phyloP scores from a whole-genome alignment of 768 basidiomycete species.

The Trametes sanguinea region DNA sequence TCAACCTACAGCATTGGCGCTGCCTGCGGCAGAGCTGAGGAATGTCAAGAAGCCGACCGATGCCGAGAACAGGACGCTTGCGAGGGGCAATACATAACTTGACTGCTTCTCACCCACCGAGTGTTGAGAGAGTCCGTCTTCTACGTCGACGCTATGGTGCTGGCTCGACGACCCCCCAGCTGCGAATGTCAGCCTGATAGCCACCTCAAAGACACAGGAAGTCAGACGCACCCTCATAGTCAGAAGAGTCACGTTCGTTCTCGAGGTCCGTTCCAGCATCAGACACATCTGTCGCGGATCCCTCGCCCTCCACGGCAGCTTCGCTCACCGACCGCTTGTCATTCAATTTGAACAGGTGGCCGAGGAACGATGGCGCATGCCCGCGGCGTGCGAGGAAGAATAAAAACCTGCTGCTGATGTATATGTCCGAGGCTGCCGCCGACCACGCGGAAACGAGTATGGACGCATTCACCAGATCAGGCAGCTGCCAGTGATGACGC shows the following conservation, averaged over 20 bases:
- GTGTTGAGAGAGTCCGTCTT: slow-evolving; percentile 5
- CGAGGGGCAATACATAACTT: slow-evolving; percentile 22
- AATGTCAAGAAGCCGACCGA: slow-evolving; percentile 25
- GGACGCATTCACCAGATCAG: slow-evolving; percentile 41
- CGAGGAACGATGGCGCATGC: slow-evolving; percentile 35
- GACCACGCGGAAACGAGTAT: slow-evolving; percentile 59
- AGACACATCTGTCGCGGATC: not conserved
- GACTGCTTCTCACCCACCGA: not conserved
- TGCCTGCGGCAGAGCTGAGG: slow-evolving; percentile 9
- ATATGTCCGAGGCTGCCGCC: slow-evolving; percentile 54
- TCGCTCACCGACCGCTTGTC: not conserved
- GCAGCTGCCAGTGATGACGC: slow-evolving; percentile 29
- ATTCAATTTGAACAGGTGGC: slow-evolving; percentile 27
- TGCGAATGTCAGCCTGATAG: not conserved
- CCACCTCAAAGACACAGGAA: not conserved
- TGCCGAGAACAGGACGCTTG: slow-evolving; percentile 22
- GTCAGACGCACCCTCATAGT: not conserved
- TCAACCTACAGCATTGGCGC: slow-evolving; percentile 13
- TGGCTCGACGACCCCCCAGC: not conserved
- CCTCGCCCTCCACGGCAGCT: not conserved
- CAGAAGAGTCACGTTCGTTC: not conserved
- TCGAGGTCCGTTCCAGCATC: slow-evolving; percentile 2
- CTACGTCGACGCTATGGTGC: not conserved
- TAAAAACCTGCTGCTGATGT: slow-evolving; percentile 49
- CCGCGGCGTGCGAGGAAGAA: slow-evolving; percentile 56